Evolutionary conservation across 768 basidiomycete genomes (phyloP).

Genomic region (Gyrodon lividus): DNA sequence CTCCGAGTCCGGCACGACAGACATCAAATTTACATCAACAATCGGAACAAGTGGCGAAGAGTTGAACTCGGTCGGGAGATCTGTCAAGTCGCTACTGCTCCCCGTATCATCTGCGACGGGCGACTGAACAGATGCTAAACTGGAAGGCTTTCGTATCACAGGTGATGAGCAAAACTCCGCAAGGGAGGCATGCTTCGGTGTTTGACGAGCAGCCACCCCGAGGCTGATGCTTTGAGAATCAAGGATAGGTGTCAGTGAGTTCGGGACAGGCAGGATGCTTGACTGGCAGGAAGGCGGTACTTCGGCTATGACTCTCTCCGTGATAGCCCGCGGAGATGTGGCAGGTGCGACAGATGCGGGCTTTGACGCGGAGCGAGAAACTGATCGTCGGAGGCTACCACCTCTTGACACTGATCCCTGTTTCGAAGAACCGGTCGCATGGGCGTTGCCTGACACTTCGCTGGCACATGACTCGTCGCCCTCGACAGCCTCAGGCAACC

Average conservation of each 20-base stretch:
- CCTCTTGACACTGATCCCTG: background rate
- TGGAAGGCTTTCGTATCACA: background rate
- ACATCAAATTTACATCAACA: background rate
- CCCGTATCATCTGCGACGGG: conserved; percentile 9
- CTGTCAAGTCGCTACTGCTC: conserved; percentile 30
- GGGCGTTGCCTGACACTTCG: background rate
- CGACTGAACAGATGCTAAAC: background rate
- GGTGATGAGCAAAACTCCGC: background rate
- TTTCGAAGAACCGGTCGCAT: background rate
- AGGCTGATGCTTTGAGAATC: background rate
- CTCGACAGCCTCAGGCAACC: conserved; percentile 9
- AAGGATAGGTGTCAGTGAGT: background rate
- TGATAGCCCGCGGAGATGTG: background rate
- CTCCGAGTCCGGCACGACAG: background rate
- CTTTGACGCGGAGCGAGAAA: background rate
- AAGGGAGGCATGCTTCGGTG: no score
- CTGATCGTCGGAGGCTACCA: background rate
- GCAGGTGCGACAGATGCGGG: background rate
- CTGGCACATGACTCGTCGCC: conserved; percentile 5
- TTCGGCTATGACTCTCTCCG: background rate
- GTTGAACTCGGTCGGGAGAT: conserved; percentile 24
- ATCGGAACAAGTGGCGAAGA: conserved; percentile 8
- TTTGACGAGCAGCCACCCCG: background rate
- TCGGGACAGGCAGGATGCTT: background rate
- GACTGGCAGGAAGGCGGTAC: background rate